Evolutionary conservation across 805 yeast genomes (phyloP).

Genomic region (Starmerella vaccinii): DNA sequence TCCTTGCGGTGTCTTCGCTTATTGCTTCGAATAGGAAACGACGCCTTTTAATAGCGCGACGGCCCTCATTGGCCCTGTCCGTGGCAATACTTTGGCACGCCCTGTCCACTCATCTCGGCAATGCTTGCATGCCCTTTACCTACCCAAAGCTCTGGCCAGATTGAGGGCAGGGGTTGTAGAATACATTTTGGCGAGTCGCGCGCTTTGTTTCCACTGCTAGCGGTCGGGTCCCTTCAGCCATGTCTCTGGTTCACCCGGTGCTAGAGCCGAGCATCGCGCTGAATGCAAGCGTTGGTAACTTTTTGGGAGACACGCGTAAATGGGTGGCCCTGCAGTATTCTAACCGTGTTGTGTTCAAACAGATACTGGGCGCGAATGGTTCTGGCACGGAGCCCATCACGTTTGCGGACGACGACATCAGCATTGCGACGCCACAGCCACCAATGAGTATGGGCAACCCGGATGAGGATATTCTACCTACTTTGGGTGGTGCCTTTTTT

Average conservation of each 20-base stretch:
- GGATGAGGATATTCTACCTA: conserved; percentile 10
- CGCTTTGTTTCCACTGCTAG: background rate
- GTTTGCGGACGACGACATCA: conserved; percentile 3
- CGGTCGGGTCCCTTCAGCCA: background rate
- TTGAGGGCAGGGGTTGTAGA: background rate
- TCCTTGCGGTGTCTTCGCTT: too few relatives aligned
- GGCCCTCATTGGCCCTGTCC: too few relatives aligned
- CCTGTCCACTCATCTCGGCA: background rate
- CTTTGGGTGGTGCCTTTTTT: conserved; percentile 18
- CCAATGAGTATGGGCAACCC: conserved; percentile 16
- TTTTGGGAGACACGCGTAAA: conserved; percentile 14
- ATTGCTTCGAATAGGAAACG: too few relatives aligned
- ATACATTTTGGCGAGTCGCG: background rate
- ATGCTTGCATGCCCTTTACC: background rate
- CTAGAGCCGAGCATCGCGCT: conserved; percentile 19
- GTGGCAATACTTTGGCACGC: background rate
- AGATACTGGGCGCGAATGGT: background rate
- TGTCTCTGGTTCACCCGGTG: conserved; percentile 20
- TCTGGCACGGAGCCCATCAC: background rate
- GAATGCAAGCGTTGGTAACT: conserved; percentile 17
- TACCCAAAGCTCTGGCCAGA: background rate
- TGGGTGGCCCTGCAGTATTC: conserved; percentile 19
- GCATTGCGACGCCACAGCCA: conserved; percentile 18
- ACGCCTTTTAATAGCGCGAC: too few relatives aligned
- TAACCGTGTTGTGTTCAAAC: conserved; percentile 16